phyloP scores from a whole-genome alignment of 106 monocot genomes.

The Dactylorhiza incarnata region DNA sequence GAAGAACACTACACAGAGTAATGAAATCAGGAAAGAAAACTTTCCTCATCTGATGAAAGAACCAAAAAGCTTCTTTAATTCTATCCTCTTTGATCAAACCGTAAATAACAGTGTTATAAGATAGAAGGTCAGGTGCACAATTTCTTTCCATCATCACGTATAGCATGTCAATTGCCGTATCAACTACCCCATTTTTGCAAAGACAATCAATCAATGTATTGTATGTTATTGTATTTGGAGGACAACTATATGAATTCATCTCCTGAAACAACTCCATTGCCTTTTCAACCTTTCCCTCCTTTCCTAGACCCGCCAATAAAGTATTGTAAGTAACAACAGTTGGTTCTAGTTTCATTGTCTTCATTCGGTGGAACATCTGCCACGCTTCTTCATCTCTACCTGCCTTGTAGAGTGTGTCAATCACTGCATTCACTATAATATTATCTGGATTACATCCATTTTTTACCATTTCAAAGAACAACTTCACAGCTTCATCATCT shows the following conservation, averaged over 20 bases:
- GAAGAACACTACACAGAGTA: constrained; percentile 71
- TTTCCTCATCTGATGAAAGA: constrained; percentile 88
- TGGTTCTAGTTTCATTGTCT: constrained; percentile 61
- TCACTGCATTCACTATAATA: constrained; percentile 67
- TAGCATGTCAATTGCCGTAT: constrained; percentile 55
- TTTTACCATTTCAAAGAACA: constrained; percentile 59
- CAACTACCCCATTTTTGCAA: constrained; percentile 64
- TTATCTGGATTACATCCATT: constrained; percentile 50
- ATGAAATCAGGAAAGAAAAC: constrained; percentile 63
- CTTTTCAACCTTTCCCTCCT: constrained; percentile 50
- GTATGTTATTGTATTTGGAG: constrained; percentile 74
- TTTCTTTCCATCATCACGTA: constrained; percentile 49
- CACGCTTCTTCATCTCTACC: constrained; percentile 73
- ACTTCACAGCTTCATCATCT: constrained; percentile 49
- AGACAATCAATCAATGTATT: constrained; percentile 79
- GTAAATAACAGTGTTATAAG: constrained; percentile 80
- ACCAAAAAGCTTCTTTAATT: constrained; percentile 60
- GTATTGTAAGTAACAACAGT: constrained; percentile 83
- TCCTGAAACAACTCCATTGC: constrained; percentile 45
- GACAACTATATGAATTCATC: constrained; percentile 40
- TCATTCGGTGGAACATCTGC: constrained; percentile 56
- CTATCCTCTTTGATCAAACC: constrained; percentile 67
- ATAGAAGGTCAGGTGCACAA: constrained; percentile 62
- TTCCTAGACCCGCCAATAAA: constrained; percentile 65
- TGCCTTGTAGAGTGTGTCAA: constrained; percentile 76